Base-by-base conservation (phyloP, 2,329 filamentous ascomycete genomes). In the Xylaria sp. region DNA sequence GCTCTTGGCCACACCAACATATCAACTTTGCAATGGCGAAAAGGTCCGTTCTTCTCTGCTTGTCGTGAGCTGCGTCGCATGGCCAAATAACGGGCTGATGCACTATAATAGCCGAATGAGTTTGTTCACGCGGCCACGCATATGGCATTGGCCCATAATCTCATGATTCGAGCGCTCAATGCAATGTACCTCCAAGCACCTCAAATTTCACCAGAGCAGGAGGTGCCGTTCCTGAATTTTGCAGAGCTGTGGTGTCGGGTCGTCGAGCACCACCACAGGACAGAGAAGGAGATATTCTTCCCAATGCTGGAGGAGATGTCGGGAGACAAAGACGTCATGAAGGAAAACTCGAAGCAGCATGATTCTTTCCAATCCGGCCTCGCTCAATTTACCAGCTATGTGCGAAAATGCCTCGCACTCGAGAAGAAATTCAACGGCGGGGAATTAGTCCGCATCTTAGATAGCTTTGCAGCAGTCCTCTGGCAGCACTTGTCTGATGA, bases 241-340 rank as follows among this genome's bases (percentile, higher is more conserved):
- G 14, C 14, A 6, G 42, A 47, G n/a, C n/a, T 47, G n/a, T 47
- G 42, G 42, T 19, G n/a, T 6, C 42, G n/a, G n/a, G 42, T 47
- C 2, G 42, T 47, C 42, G 42, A 47, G 42, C 42, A 47, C n/a
- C 42, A 47, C 42, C 42, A 47, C 42, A 47, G 42, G 42, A 47
- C 42, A 47, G 42, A 47, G 42, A 12, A 47, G 42, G 42, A 47
- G 42, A 47, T 47, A 47, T 19, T 47, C n/a, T 47, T 47, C 42
- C 42, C 42, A 17, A 47, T 47, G 42, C 42, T 47, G 11, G 42
- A 47, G 42, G 42, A 47, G 42, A 47, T 47, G 42, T n/a, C 42
- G 42, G 42, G 42, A 47, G 42, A 47, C 11, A 47, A 19, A 19
- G 42, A 47, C 42, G 42, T 47, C 42, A 47, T 47, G 42, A 19